These are phyloP conservation scores for Sphagnum fallax DNA, from an alignment of 228 moss, liverwort and hornwort genomes.

Conservation along the genomic window DNA sequence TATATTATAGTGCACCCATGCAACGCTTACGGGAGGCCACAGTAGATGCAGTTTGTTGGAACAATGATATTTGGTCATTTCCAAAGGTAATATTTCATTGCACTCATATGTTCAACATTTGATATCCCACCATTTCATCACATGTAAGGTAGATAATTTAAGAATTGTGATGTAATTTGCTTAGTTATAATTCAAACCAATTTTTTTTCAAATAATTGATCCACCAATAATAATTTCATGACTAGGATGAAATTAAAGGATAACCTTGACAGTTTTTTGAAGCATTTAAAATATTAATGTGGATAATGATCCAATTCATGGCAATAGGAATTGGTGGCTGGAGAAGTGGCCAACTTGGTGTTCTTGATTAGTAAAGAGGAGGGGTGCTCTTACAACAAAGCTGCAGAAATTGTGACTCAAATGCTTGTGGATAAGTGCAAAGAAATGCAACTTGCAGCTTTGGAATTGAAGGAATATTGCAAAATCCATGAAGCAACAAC, in stretches of 20 bases:
- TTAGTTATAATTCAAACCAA: background rate
- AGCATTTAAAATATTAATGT: too few relatives aligned
- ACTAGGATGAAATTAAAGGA: too few relatives aligned
- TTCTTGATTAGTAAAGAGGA: conserved; percentile 16
- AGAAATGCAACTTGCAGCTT: conserved; percentile 7
- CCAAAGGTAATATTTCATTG: conserved; percentile 8
- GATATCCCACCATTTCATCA: background rate
- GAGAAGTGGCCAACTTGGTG: conserved; percentile 13
- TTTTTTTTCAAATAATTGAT: background rate
- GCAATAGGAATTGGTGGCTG: conserved; percentile 14
- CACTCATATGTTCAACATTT: background rate
- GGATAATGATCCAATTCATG: background rate
- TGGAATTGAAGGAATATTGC: background rate
- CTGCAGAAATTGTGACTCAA: conserved; percentile 9
- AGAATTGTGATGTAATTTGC: background rate
- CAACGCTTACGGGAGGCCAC: conserved; percentile 10
- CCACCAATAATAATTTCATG: background rate
- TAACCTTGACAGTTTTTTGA: background rate
- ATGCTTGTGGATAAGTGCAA: conserved; percentile 14
- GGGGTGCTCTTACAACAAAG: conserved; percentile 18
- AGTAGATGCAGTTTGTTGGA: conserved; percentile 16
- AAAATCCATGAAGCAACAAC: background rate
- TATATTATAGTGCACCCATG: conserved; percentile 15
- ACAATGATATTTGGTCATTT: conserved; percentile 27
- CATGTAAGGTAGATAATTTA: background rate